Evolutionary conservation across 371 early-diverging fungal genomes (phyloP).

Genomic region (Chytridium lagenaria): DNA sequence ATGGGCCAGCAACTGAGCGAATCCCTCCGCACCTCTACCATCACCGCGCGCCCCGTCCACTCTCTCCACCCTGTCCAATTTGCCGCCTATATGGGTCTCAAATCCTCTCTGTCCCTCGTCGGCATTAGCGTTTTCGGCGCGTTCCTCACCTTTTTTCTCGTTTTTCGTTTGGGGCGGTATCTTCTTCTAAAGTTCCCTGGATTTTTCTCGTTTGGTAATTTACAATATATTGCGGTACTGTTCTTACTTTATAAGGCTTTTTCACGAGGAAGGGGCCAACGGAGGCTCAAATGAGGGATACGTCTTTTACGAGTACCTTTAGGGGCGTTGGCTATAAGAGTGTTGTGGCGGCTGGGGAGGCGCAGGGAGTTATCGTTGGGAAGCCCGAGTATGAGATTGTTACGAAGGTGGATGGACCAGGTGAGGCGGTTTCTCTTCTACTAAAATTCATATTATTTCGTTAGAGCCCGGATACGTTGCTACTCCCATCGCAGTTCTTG

Average conservation of each 20-base stretch:
- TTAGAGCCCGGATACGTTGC: slow-evolving; percentile 41
- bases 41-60: slow-evolving; percentile 10
- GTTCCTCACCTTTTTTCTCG: slow-evolving; percentile 55
- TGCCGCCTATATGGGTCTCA: slow-evolving; percentile 54
- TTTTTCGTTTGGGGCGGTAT: slow-evolving; percentile 50
- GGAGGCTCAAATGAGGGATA: slow-evolving; percentile 53
- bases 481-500: slow-evolving; percentile 36
- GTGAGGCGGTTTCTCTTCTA: background rate
- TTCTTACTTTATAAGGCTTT: slow-evolving; percentile 39
- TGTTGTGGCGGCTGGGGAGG: slow-evolving; percentile 27
- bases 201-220: slow-evolving; percentile 44
- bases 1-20: slow-evolving; percentile 30
- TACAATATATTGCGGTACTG: background rate
- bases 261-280: slow-evolving; percentile 69
- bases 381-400: slow-evolving; percentile 58
- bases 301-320: slow-evolving; percentile 57
- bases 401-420: slow-evolving; percentile 58
- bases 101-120: slow-evolving; percentile 55
- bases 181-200: slow-evolving; percentile 49
- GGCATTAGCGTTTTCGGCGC: slow-evolving; percentile 40
- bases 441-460: background rate
- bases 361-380: slow-evolving; percentile 44
- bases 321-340: slow-evolving; percentile 56
- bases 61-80: slow-evolving; percentile 36
- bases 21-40: background rate